A percentile compares a stretch with the other conserved stretches of the same genome.
phyloP scores from a whole-genome alignment of 805 yeast genomes.

The Blastobotrys chiropterorum region DNA sequence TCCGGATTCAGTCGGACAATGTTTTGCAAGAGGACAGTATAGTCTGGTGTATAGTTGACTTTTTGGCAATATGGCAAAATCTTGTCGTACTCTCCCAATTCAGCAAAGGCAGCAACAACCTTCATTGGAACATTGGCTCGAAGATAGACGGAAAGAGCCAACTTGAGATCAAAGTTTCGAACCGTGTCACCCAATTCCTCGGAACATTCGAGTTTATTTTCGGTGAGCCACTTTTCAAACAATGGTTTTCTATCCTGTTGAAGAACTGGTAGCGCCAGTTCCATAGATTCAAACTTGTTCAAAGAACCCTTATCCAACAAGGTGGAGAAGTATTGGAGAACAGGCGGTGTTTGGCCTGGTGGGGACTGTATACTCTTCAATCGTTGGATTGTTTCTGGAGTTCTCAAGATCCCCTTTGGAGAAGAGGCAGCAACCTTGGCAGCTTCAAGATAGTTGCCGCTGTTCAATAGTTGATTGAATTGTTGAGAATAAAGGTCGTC shows the following conservation, averaged over 20 bases:
- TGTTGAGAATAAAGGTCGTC: slow-evolving; percentile 87
- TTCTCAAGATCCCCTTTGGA: slow-evolving; percentile 71
- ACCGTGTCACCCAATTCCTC: slow-evolving; percentile 97
- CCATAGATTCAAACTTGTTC: slow-evolving; percentile 89
- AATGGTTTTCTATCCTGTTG: slow-evolving; percentile 92
- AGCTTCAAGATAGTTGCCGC: slow-evolving; percentile 86
- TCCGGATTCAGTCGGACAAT: slow-evolving; percentile 93
- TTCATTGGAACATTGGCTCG: slow-evolving; percentile 78
- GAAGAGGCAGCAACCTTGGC: slow-evolving; percentile 97
- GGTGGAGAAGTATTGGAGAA: slow-evolving; percentile 85
- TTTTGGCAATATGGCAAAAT: slow-evolving; percentile 90
- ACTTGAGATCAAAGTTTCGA: slow-evolving; percentile 74
- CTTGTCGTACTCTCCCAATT: slow-evolving; percentile 93
- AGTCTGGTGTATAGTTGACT: slow-evolving; percentile 85
- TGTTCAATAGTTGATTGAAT: slow-evolving; percentile 74
- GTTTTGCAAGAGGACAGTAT: slow-evolving; percentile 80
- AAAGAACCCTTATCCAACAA: slow-evolving; percentile 87
- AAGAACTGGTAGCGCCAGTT: slow-evolving; percentile 89
- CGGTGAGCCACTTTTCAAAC: slow-evolving; percentile 93
- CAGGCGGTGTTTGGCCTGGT: slow-evolving; percentile 93
- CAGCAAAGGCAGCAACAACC: slow-evolving; percentile 89
- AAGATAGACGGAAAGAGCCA: slow-evolving; percentile 87
- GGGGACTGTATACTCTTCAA: slow-evolving; percentile 85
- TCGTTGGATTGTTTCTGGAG: slow-evolving; percentile 89
- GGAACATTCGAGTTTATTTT: slow-evolving; percentile 88